phyloP scores from a whole-genome alignment of 441 rosid species.

The Bruguiera hainesii region DNA sequence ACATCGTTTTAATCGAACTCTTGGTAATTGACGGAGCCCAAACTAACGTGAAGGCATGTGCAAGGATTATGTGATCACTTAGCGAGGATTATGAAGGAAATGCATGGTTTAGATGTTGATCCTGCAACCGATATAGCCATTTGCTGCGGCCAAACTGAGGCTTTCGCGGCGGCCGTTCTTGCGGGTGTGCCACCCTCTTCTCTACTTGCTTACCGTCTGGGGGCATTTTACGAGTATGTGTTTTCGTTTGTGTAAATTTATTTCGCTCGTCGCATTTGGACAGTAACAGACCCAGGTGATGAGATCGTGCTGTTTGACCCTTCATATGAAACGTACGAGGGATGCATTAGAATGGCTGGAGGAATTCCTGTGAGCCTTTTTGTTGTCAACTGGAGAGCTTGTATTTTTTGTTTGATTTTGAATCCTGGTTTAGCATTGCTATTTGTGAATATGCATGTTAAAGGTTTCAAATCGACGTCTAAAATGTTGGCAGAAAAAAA shows the following conservation, averaged over 20 bases:
- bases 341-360: slow-evolving; percentile 48
- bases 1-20: neutral
- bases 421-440: neutral
- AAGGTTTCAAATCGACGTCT: neutral
- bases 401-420: neutral
- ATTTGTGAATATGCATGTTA: neutral
- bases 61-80: slow-evolving; percentile 64
- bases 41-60: slow-evolving; percentile 33
- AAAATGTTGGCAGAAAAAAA: neutral
- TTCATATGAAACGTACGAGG: slow-evolving; percentile 52
- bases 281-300: slow-evolving; percentile 55
- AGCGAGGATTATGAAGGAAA: slow-evolving; percentile 32
- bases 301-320: slow-evolving; percentile 64
- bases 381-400: neutral
- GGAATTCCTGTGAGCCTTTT: slow-evolving; percentile 47
- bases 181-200: slow-evolving; percentile 29
- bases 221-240: neutral
- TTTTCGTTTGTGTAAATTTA: neutral
- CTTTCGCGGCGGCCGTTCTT: slow-evolving; percentile 55
- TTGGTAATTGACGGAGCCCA: too few relatives aligned
- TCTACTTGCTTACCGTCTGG: neutral
- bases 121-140: slow-evolving; percentile 53
- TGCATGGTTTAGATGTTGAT: slow-evolving; percentile 37
- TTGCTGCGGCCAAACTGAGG: slow-evolving; percentile 69
- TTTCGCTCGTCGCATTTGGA: slow-evolving; percentile 14